Percentiles rank a stretch among this genome's conserved stretches.
Conservation (phyloP, 1,139 yeast genomes). For the Yamadazyma dushanensis region DNA sequence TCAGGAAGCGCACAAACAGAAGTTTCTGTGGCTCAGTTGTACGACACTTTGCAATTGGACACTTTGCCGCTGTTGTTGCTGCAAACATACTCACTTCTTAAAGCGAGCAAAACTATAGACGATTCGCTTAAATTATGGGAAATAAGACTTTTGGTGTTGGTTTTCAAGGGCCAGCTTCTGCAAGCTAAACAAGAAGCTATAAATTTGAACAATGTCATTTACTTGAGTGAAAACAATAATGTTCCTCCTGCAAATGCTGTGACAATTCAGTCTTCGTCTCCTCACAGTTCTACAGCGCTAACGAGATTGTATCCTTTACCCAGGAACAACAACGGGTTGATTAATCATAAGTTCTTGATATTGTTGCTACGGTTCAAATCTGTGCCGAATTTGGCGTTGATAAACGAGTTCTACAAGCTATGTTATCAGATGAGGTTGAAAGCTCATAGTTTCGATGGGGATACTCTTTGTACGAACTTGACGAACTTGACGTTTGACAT, state of each 20-base stretch:
- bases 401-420: constrained; percentile 43
- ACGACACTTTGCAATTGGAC: background rate
- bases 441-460: too few species aligned
- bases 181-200: constrained; percentile 42
- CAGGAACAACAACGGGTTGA: constrained; percentile 28
- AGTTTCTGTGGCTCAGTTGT: constrained; percentile 1
- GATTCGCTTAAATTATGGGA: constrained; percentile 35
- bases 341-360: constrained; percentile 22
- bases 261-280: background rate
- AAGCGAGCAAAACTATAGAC: constrained; percentile 9
- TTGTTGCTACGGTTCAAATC: constrained; percentile 38
- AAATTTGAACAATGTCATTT: constrained; percentile 37
- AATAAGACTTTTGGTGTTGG: constrained; percentile 31
- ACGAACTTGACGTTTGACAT: constrained; percentile 36
- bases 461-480: too few species aligned
- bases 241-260: constrained; percentile 10
- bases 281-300: background rate
- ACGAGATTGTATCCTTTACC: constrained; percentile 35
- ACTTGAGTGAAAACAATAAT: constrained; percentile 30
- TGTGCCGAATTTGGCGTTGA: constrained; percentile 34
- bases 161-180: constrained; percentile 31
- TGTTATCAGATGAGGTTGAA: constrained; percentile 38
- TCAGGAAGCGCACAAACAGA: background rate
- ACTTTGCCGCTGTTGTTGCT: background rate
- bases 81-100: constrained; percentile 16